Base-by-base conservation (phyloP, 768 basidiomycete species). In the Lactifluus hygrophoroides region DNA sequence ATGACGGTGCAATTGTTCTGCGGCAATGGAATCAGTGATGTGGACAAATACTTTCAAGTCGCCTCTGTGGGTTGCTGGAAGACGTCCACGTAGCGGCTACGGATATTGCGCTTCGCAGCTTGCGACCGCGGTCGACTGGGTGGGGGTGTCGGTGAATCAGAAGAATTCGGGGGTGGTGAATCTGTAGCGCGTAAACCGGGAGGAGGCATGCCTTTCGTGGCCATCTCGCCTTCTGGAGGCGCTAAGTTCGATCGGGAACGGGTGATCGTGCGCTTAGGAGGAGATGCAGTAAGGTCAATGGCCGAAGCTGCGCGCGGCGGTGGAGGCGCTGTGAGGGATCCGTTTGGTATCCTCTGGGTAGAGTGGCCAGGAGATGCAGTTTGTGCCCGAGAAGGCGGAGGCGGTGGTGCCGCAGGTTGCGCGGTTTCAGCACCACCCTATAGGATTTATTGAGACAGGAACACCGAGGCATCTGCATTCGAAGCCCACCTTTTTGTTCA, bases 1-100 rank as follows among this genome's bases (percentile, higher is more conserved):
- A 43, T 21, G 16, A 50, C 21, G 16, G 45, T 44, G 58, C 37
- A 55, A 35, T 10, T 21, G 45, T 47, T 56, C 42, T 50, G 46
- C 2, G 56, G 58, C 28, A 19, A 46, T 45, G 16, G 46, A 21
- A 35, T 25, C 44, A 19, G 35, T 25, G 28, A 27, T 50, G 43
- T 13, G 38, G 23, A 19, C 13, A 17, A 50, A 51, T 30, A 35
- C 7, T 5, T 38, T 54, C 49, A 64, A 42, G 48, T 38, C 28
- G 38, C 60, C 14, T 9, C 55, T 27, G 46, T 27, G 17, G 63
- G 63, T 16, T 85, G 79, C 63, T 87, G 84, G 71, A 94, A 85
- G n/a, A 94, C 86, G 68, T 94, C 91, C 3, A 96, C 92, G 68
- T 96, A 96, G 61, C 90, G 83, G 68, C 76, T 88, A 55, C 91